phyloP scores from a whole-genome alignment of 345 rosid species.

The Theobroma cacao region DNA sequence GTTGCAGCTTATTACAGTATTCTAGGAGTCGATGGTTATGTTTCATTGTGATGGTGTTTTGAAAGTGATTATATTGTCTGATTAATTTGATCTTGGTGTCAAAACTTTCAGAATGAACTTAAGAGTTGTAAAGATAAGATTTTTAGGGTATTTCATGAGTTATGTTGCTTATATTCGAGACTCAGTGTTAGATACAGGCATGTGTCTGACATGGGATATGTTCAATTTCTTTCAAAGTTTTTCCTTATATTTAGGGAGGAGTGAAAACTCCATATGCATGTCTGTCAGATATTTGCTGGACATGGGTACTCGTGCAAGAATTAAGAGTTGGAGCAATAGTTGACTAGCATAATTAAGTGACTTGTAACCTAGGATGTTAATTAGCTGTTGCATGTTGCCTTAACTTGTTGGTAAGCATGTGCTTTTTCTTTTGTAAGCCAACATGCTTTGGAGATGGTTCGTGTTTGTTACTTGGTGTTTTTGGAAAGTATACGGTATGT shows the following conservation, averaged over 20 bases:
- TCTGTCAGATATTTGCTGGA: neutral
- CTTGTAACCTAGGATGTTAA: neutral
- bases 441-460: neutral
- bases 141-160: neutral
- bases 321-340: neutral
- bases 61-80: neutral
- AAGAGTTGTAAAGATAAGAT: neutral
- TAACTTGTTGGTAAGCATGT: neutral
- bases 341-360: neutral
- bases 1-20: too few relatives aligned
- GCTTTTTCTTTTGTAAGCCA: neutral
- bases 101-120: neutral
- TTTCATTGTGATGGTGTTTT: neutral
- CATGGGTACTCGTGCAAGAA: neutral
- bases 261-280: neutral
- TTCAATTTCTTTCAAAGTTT: neutral
- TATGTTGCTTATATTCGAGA: neutral
- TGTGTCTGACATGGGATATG: neutral
- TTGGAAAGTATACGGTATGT: neutral
- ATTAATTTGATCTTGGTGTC: neutral
- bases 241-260: neutral
- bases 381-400: neutral
- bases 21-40: neutral
- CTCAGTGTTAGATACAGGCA: neutral
- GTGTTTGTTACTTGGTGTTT: neutral